Evolutionary conservation across 805 yeast species (phyloP), one percentile per base, ranked within the genome.

Genomic region (Metschnikowia henanensis): DNA sequence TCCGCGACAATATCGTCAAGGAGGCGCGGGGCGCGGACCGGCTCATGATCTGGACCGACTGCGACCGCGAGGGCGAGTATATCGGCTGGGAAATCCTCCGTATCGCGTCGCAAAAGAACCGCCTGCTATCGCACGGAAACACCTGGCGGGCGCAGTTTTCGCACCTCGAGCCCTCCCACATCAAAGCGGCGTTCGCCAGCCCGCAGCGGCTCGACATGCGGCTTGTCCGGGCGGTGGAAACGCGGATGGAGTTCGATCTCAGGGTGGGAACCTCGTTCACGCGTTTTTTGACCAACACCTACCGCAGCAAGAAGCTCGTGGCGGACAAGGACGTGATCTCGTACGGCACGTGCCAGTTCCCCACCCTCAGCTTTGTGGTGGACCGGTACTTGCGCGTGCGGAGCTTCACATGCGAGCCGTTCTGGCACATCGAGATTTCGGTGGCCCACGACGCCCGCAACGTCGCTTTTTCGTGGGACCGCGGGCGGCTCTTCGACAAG

Each of bases 31-130:
- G 57, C 16, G 78, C 87, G 5, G 77, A 80, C 40, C 68, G 68
- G 30, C 65, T 94, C 42, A 87, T 89, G 87, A 88, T 94, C 6
- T 94, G 99, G 98, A 94, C 99, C 0, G 99, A 94, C 74, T 94
- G 99, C 26, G 62, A 58, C 21, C 54, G 59, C 12, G 60, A 52
- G 26, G 62, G 62, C 20, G 60, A 61, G 38, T 55, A 54, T 17
- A 58, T 53, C 5, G 68, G 66, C 43, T 65, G 65, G 39, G 68
- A 62, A 56, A 80, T 95, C 13, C 73, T 79, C 28, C 74, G 81
- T 41, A 83, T 82, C n/a, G 97, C 96, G 0, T 59, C 61, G 38
- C 72, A 70, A 49, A 61, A 64, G 6, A 84, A 85, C 57, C 53
- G 64, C 1, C 50, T 65, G 2, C 57, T 89, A 33, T 67, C 64